Evolutionary conservation across 805 yeast species (phyloP), one percentile per base, ranked within the genome.

Genomic region (Ogataea chonburiensis): DNA sequence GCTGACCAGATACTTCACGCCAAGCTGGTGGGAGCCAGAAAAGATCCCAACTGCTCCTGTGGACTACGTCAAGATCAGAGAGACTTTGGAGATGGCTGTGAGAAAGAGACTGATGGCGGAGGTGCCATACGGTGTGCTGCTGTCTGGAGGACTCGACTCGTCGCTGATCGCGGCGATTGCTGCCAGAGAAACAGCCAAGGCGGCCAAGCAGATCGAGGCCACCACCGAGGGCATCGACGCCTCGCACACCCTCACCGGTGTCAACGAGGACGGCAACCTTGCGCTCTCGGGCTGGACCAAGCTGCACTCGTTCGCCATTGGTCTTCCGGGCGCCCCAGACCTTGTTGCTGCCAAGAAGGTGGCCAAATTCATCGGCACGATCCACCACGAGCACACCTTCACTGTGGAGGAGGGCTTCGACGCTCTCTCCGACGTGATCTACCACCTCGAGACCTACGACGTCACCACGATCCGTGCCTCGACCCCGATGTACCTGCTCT

Each of bases 101-200:
- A 84, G 98, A 74, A 93, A 93, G 85, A 84, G 98, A 75, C 77
- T 93, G 57, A 93, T 93, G 99, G 93, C 98, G 38, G 99, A 93
- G 72, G 99, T 93, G 45, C 98, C 99, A 38, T 93, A 86, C 65
- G 99, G 99, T 70, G 99, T 93, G 30, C 71, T 93, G 52, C 73
- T 93, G 51, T 87, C 96, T 15, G 99, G 99, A 61, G 99, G 99
- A 50, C 77, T 93, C 58, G 99, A 93, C 64, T 88, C 97, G 30
- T 87, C 96, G 15, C 73, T 93, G 65, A 93, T 93, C 62, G 98
- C 98, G 13, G 66, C 98, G 28, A 93, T 93, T 58, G 98, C 98
- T 35, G 93, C 98, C 20, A 77, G 97, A 63, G 99, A 93, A 70
- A 86, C 98, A 42, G 77, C 77, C 45, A 80, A 78, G 66, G 93